phyloP scores from a whole-genome alignment of 345 rosid genomes.

The Populus nigra region DNA sequence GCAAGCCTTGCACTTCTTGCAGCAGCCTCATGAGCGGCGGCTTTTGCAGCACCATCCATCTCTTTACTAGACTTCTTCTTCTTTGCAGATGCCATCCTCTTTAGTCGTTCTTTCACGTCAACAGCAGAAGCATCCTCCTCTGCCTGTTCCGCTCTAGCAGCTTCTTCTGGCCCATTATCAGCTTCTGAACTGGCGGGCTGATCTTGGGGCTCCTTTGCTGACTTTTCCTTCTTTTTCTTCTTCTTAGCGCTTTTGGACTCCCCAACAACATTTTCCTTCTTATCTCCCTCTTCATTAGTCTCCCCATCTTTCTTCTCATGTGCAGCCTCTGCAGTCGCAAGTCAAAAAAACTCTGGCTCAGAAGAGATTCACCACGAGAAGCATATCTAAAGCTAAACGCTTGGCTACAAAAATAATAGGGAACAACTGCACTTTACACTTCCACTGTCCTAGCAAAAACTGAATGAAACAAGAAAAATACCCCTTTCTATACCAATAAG shows the following conservation, averaged over 20 bases:
- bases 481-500: neutral
- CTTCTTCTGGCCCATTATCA: slow-evolving; percentile 29
- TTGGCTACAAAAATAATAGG: neutral
- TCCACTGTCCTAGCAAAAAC: neutral
- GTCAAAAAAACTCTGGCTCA: neutral
- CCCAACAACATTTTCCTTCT: slow-evolving; percentile 46
- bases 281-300: slow-evolving; percentile 37
- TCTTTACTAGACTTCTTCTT: slow-evolving; percentile 66
- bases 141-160: slow-evolving; percentile 29
- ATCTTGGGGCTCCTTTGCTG: slow-evolving; percentile 42
- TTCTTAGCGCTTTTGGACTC: slow-evolving; percentile 58
- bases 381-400: neutral
- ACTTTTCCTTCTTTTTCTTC: slow-evolving; percentile 43
- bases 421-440: neutral
- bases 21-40: slow-evolving; percentile 70
- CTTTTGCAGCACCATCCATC: slow-evolving; percentile 60
- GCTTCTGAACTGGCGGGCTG: slow-evolving; percentile 29
- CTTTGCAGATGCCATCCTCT: slow-evolving; percentile 52
- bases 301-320: slow-evolving; percentile 47
- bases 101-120: slow-evolving; percentile 56
- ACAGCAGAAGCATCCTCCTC: slow-evolving; percentile 43
- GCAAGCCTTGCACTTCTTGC: slow-evolving; percentile 74
- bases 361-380: neutral
- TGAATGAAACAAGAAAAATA: neutral
- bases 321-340: slow-evolving; percentile 30